phyloP scores from a whole-genome alignment of 306 rosid genomes.

The Hippophae tibetana region DNA sequence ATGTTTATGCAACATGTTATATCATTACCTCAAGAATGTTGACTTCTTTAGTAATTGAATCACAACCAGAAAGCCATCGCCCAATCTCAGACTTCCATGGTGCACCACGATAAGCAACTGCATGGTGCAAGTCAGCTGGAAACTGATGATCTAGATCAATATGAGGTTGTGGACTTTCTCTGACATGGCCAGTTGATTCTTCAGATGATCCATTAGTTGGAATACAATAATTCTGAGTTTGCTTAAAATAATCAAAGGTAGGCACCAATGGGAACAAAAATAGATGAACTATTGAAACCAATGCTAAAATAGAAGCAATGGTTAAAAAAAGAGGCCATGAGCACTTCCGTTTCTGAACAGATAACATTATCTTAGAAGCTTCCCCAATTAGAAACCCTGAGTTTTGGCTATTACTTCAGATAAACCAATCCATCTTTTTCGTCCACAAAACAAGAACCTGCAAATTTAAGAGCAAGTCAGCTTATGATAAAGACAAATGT shows the following conservation, averaged over 20 bases:
- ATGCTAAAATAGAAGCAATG: slow-evolving; percentile 50
- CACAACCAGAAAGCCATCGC: slow-evolving; percentile 82
- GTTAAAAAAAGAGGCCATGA: slow-evolving; percentile 64
- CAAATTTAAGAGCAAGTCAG: slow-evolving; percentile 12
- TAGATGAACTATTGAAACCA: slow-evolving; percentile 62
- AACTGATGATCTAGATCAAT: slow-evolving; percentile 42
- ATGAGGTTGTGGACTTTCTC: slow-evolving; percentile 20
- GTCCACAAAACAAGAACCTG: slow-evolving; percentile 28
- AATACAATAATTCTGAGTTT: slow-evolving; percentile 43
- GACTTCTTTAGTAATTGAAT: slow-evolving; percentile 44
- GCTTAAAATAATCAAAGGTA: slow-evolving; percentile 51
- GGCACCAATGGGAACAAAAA: slow-evolving; percentile 79
- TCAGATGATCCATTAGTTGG: slow-evolving; percentile 32
- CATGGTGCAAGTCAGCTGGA: slow-evolving; percentile 52
- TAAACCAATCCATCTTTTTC: slow-evolving; percentile 22
- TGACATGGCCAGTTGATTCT: slow-evolving; percentile 16
- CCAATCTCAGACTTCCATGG: slow-evolving; percentile 94
- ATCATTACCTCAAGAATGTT: slow-evolving; percentile 63
- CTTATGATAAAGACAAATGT: slow-evolving; percentile 1
- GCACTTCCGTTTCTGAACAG: slow-evolving; percentile 49
- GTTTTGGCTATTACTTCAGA: slow-evolving; percentile 4
- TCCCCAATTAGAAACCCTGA: slow-evolving; percentile 18
- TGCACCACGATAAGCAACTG: slow-evolving; percentile 61
- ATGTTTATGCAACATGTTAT: neutral
- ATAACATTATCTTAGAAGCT: slow-evolving; percentile 41